Conservation (phyloP, 148 eudicot genomes). For the Vaccinium vitisidaea region DNA sequence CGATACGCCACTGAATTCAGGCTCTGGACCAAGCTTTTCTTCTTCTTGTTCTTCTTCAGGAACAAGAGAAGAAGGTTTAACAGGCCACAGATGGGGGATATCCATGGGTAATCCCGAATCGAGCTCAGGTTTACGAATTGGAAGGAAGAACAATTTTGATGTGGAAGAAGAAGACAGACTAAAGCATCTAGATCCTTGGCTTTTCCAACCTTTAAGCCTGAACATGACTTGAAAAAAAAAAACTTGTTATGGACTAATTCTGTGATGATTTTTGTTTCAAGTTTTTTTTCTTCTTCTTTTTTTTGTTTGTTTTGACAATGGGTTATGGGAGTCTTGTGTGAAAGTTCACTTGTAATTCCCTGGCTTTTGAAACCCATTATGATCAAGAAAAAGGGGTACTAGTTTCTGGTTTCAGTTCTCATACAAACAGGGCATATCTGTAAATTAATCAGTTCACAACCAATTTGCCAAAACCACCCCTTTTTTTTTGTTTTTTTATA, state of each 20-base stretch:
- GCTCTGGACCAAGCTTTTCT: slow-evolving; percentile 32
- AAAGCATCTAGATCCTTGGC: slow-evolving; percentile 56
- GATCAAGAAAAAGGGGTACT: neutral
- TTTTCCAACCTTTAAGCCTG: slow-evolving; percentile 57
- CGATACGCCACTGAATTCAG: slow-evolving; percentile 23
- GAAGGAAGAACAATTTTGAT: slow-evolving; percentile 18
- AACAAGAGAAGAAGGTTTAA: neutral
- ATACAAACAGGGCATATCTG: neutral
- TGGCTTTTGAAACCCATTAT: slow-evolving; percentile 17
- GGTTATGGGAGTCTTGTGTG: slow-evolving; percentile 20
- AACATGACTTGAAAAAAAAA: slow-evolving; percentile 46
- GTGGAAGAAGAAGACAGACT: slow-evolving; percentile 34
- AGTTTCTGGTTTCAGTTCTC: neutral
- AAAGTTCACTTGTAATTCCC: slow-evolving; percentile 16
- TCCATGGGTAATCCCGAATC: slow-evolving; percentile 20
- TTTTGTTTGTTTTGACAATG: neutral
- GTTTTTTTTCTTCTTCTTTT: neutral
- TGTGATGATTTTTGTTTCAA: neutral
- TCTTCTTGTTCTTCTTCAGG: slow-evolving; percentile 8
- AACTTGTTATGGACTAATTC: neutral
- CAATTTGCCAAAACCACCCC: neutral
- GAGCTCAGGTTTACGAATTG: slow-evolving; percentile 30
- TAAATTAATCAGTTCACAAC: neutral
- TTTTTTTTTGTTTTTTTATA: too few species aligned
- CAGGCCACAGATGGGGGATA: neutral